Conservation (phyloP, 2,329 filamentous ascomycete species). For the Tolypocladium amazonense region DNA sequence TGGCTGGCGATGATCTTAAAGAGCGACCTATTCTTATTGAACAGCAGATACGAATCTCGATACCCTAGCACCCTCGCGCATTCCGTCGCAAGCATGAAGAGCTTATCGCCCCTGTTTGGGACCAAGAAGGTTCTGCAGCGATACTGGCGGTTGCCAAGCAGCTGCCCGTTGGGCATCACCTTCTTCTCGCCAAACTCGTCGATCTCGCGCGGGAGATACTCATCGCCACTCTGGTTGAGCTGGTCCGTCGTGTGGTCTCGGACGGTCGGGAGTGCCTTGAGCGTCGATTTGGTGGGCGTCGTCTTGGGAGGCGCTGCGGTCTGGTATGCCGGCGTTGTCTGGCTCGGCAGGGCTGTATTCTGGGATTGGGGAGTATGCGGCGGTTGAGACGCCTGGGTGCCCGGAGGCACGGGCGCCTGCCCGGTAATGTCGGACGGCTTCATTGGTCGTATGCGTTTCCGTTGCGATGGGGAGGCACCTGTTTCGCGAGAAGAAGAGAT, state of each 20-base stretch:
- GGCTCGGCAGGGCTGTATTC: slow-evolving; percentile 32
- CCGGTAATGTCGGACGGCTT: slow-evolving; percentile 51
- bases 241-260: slow-evolving; percentile 96
- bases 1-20: slow-evolving; percentile 98
- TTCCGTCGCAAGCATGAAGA: slow-evolving; percentile 98
- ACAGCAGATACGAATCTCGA: slow-evolving; percentile 92
- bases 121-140: slow-evolving; percentile 90
- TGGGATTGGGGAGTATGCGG: slow-evolving; percentile 46
- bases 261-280: slow-evolving; percentile 92
- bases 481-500: slow-evolving; percentile 1
- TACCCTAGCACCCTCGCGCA: slow-evolving; percentile 91
- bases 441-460: slow-evolving; percentile 51
- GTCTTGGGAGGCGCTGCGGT: slow-evolving; percentile 59
- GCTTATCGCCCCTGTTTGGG: slow-evolving; percentile 78
- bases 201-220: slow-evolving; percentile 87
- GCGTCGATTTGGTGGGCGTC: slow-evolving; percentile 69
- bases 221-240: slow-evolving; percentile 77
- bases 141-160: slow-evolving; percentile 76
- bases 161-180: slow-evolving; percentile 72
- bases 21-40: slow-evolving; percentile 95
- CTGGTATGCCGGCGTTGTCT: slow-evolving; percentile 29
- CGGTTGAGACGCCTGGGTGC: slow-evolving; percentile 29
- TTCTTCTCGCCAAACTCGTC: slow-evolving; percentile 94
- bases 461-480: slow-evolving; percentile 38
- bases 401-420: slow-evolving; percentile 36